Evolutionary conservation across 2,329 filamentous ascomycete genomes (phyloP).

Genomic region (Cercospora sp.): DNA sequence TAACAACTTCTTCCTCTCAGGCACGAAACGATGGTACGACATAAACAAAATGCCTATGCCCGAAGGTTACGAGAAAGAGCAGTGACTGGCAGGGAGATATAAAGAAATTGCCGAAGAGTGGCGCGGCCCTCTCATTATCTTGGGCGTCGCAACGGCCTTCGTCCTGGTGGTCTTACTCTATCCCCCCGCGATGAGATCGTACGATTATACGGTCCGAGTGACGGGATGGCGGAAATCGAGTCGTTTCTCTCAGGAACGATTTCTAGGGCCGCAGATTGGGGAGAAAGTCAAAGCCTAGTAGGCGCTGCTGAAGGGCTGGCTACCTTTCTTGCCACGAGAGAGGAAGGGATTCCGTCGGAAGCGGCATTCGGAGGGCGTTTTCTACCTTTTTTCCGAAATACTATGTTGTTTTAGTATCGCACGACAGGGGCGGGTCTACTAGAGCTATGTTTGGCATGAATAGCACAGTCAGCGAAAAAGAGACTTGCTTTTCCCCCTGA

Average conservation of each 20-base stretch:
- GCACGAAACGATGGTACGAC: conserved; percentile 83
- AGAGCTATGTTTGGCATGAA: conserved; percentile 6
- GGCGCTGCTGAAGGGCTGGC: not conserved
- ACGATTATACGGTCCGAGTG: not conserved
- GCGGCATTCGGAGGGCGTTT: not conserved
- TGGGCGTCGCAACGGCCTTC: conserved; percentile 15
- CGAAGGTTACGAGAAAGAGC: conserved; percentile 69
- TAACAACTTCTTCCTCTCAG: conserved; percentile 45
- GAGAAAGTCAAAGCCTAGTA: conserved; percentile 7
- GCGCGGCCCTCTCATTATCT: conserved; percentile 23
- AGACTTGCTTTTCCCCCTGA: not conserved
- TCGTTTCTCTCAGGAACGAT: conserved; percentile 13
- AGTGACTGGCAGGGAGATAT: conserved; percentile 36
- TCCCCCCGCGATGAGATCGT: conserved; percentile 12
- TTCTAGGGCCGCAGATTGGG: not conserved
- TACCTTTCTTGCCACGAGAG: not conserved
- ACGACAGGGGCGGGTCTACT: not conserved
- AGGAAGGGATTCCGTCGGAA: not conserved
- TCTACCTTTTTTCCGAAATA: not conserved
- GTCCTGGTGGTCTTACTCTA: conserved; percentile 20
- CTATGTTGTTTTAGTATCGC: not conserved
- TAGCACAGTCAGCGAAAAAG: conserved; percentile 4
- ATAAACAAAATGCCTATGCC: conserved; percentile 80
- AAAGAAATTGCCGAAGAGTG: conserved; percentile 25
- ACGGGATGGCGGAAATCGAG: conserved; percentile 1